A percentile compares a stretch with the other conserved stretches of the same genome.
Conservation (phyloP, 148 eudicot species). For the Bassia scoparia region DNA sequence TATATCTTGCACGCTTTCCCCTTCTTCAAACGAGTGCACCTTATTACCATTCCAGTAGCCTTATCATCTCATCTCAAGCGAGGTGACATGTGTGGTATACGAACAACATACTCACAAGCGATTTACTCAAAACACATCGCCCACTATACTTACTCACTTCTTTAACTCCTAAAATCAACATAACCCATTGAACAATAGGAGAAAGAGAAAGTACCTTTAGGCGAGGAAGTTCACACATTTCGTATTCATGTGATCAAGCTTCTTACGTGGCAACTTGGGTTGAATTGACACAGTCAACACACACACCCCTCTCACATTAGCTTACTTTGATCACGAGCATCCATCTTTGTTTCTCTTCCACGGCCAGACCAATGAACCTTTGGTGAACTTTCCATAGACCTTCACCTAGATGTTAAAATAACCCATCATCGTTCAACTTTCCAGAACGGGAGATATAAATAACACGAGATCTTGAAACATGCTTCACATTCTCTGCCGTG, state of each 20-base stretch:
- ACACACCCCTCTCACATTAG: not conserved
- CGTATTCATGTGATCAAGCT: slow-evolving; percentile 1
- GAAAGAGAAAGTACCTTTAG: not conserved
- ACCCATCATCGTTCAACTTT: not conserved
- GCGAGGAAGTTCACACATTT: not conserved
- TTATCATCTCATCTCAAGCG: not conserved
- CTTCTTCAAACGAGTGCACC: not conserved
- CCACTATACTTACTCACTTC: not conserved
- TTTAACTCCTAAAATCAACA: not conserved
- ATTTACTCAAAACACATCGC: not conserved
- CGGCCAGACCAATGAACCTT: not conserved
- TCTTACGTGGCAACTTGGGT: too few relatives aligned
- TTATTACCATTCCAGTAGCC: not conserved
- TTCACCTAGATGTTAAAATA: not conserved
- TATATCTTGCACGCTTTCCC: not conserved
- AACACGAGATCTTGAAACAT: not conserved
- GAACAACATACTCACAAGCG: not conserved
- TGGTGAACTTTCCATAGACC: not conserved
- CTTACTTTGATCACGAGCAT: not conserved
- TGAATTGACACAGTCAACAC: not conserved
- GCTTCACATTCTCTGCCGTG: not conserved
- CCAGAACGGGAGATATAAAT: not conserved
- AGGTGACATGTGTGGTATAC: not conserved
- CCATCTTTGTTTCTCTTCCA: not conserved
- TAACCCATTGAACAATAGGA: not conserved